Percentiles rank a stretch among this genome's conserved stretches.
phyloP scores from a whole-genome alignment of 2,329 filamentous ascomycete species.

The Venturia effusa region DNA sequence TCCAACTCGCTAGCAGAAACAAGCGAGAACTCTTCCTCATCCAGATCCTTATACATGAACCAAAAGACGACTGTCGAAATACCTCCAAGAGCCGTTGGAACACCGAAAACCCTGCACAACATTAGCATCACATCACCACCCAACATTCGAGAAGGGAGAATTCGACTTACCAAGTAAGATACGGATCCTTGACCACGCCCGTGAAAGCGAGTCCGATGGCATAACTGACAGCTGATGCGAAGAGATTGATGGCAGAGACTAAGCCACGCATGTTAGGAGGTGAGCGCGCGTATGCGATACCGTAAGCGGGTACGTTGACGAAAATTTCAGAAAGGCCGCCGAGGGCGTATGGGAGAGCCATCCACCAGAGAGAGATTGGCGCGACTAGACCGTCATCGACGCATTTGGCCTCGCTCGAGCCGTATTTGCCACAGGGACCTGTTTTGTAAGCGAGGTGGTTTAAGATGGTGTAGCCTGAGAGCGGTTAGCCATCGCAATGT shows the following conservation, averaged over 20 bases:
- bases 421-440: background rate
- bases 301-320: constrained; percentile 41
- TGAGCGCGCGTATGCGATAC: constrained; percentile 41
- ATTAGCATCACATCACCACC: background rate
- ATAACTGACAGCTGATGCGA: constrained; percentile 37
- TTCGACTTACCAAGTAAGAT: constrained; percentile 5
- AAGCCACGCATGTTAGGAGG: constrained; percentile 42
- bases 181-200: constrained; percentile 1
- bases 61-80: constrained; percentile 5
- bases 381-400: background rate
- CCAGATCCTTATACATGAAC: constrained; percentile 3
- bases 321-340: constrained; percentile 19
- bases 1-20: background rate
- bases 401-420: background rate
- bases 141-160: no score
- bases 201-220: constrained; percentile 30
- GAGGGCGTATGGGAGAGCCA: constrained; percentile 3
- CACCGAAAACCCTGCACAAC: background rate
- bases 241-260: constrained; percentile 40
- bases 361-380: constrained; percentile 5
- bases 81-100: background rate
- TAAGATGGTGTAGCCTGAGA: background rate
- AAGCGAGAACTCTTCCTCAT: constrained; percentile 6
- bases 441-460: constrained; percentile 6
- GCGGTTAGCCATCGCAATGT: background rate